Evolutionary conservation across 768 basidiomycete genomes (phyloP).

Genomic region (Dendrothele bispora): DNA sequence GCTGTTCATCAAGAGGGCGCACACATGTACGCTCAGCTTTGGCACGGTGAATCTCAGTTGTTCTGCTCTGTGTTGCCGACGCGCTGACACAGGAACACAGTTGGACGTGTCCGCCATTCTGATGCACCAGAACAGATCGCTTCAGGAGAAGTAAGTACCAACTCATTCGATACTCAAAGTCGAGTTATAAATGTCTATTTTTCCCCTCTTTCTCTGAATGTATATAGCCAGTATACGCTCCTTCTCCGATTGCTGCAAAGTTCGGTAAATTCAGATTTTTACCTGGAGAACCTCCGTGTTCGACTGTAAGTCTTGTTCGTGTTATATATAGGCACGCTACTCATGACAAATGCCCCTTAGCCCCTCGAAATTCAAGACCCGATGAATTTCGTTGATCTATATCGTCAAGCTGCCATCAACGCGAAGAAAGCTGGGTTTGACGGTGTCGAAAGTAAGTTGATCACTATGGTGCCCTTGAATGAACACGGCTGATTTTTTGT

Average conservation of each 20-base stretch:
- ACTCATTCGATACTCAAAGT: neutral
- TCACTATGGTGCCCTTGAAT: neutral
- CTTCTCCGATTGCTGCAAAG: conserved; percentile 22
- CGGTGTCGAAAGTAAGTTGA: conserved; percentile 30
- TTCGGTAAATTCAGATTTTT: conserved; percentile 28
- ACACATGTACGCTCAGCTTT: conserved; percentile 29
- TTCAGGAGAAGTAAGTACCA: conserved; percentile 18
- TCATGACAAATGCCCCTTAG: conserved; percentile 7
- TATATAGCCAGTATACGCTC: conserved; percentile 23
- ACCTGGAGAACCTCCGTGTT: conserved; percentile 25
- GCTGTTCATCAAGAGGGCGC: conserved; percentile 35
- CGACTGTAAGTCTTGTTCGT: conserved; percentile 11
- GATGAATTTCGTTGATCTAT: conserved; percentile 24
- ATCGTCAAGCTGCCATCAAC: conserved; percentile 31
- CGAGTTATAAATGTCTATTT: neutral
- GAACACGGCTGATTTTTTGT: neutral
- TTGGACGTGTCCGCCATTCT: conserved; percentile 23
- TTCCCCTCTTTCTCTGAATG: no score
- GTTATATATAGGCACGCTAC: neutral
- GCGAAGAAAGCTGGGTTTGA: conserved; percentile 38
- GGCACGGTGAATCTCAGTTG: conserved; percentile 18
- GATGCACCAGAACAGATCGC: conserved; percentile 28
- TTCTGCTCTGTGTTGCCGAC: neutral
- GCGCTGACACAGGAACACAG: conserved; percentile 3
- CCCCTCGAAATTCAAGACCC: conserved; percentile 31